Percentiles rank a stretch among this genome's conserved stretches.
Evolutionary conservation across 2,329 filamentous ascomycete species (phyloP).

Genomic region (Sphaerulina musiva): DNA sequence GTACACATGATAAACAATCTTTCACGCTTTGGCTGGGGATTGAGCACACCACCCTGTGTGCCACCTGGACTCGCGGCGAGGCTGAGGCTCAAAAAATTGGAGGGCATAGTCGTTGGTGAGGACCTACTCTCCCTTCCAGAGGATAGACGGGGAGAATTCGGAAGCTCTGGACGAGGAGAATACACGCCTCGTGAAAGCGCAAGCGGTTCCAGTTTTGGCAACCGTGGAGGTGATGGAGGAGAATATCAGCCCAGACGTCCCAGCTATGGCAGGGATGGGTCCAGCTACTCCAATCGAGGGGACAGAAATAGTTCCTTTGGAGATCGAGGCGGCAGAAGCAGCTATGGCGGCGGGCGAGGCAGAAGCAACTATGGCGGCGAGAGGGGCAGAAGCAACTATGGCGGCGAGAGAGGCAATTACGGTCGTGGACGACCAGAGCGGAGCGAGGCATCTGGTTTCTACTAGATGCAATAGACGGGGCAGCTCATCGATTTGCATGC

Average conservation of each 20-base stretch:
- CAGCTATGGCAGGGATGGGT: slow-evolving; percentile 12
- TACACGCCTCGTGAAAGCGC: slow-evolving; percentile 1
- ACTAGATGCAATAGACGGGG: neutral
- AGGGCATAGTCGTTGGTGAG: slow-evolving; percentile 8
- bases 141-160: slow-evolving; percentile 6
- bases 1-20: slow-evolving; percentile 52
- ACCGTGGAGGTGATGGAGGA: neutral
- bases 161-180: slow-evolving; percentile 1
- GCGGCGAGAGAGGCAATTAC: neutral
- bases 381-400: neutral
- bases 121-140: neutral
- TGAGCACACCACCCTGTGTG: slow-evolving; percentile 44
- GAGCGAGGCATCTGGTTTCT: slow-evolving; percentile 1
- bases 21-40: slow-evolving; percentile 48
- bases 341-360: neutral
- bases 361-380: neutral
- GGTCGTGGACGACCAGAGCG: slow-evolving; percentile 1
- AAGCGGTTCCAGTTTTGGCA: slow-evolving; percentile 11
- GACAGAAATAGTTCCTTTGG: neutral
- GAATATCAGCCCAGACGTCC: slow-evolving; percentile 1
- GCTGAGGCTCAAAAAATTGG: slow-evolving; percentile 26
- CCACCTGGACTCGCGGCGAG: slow-evolving; percentile 24
- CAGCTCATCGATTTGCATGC: slow-evolving; percentile 10
- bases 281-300: slow-evolving; percentile 8
- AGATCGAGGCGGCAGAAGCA: neutral